phyloP scores from a whole-genome alignment of 2,329 filamentous ascomycete species.

The Fusarium acutatum region DNA sequence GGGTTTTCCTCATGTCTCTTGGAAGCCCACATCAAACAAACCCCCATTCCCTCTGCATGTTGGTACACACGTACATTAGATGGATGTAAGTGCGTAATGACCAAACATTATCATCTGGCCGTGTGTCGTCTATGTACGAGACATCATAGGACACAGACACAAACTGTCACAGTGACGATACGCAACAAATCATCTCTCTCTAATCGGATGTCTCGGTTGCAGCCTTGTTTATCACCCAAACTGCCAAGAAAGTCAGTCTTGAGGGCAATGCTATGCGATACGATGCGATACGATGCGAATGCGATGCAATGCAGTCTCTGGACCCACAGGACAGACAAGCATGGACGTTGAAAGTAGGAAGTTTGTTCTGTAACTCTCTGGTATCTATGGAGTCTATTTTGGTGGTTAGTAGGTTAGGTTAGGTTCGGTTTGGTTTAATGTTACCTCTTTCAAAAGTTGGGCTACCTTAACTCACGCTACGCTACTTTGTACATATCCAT shows the following conservation, averaged over 20 bases:
- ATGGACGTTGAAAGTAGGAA: slow-evolving; percentile 8
- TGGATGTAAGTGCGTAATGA: not conserved
- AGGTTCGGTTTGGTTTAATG: slow-evolving; percentile 6
- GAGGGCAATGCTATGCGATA: not conserved
- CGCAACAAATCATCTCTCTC: not conserved
- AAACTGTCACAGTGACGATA: slow-evolving; percentile 6
- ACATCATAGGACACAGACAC: slow-evolving; percentile 17
- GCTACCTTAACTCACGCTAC: not conserved
- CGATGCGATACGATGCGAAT: not conserved
- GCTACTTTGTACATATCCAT: slow-evolving; percentile 29
- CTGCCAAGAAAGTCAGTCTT: slow-evolving; percentile 10
- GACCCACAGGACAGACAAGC: slow-evolving; percentile 24
- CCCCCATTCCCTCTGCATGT: not conserved
- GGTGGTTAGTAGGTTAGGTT: not conserved
- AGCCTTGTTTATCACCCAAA: slow-evolving; percentile 22
- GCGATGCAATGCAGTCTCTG: not conserved
- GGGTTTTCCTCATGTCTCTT: slow-evolving; percentile 18
- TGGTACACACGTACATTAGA: not conserved
- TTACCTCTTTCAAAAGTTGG: slow-evolving; percentile 17
- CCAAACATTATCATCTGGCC: not conserved
- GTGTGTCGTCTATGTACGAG: not conserved
- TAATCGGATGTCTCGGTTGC: slow-evolving; percentile 28
- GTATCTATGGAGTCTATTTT: not conserved
- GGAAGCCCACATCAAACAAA: not conserved
- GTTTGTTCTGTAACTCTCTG: slow-evolving; percentile 7